Evolutionary conservation across 495 filamentous ascomycete genomes (phyloP), one percentile per base, ranked within the genome.

Genomic region (Xylaria castorea): DNA sequence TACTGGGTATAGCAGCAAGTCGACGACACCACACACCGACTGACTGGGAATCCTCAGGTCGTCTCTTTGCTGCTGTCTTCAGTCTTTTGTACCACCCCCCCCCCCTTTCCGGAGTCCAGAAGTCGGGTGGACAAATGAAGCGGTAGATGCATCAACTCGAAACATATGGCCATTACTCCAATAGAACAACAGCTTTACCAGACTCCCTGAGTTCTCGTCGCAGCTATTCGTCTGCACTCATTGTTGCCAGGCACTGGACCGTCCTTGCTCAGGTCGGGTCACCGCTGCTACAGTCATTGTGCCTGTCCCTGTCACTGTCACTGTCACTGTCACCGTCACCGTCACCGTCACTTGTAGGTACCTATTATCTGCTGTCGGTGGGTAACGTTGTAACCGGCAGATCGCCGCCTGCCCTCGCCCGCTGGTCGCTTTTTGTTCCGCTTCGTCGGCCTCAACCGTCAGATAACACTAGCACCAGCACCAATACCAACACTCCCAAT

Each of bases 351-450:
- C 58, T 9, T 1, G 20, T n/a, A n/a, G n/a, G n/a, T n/a, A n/a
- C n/a, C n/a, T 42, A 64, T 27, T 42, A 11, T 44, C 60, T 20
- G 36, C 36, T 32, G 53, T 61, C 18, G 57, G 58, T 38, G 58
- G 58, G 58, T 61, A 38, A 61, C 58, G 38, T 30, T 42, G 58
- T 61, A 38, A 61, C 58, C 32, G 58, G 42, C 42, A 53, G 64
- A 22, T 36, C 46, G 30, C 50, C 66, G 44, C 34, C 62, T 46
- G 34, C 50, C 36, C 50, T 68, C 48, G 48, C 42, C 66, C 34
- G 66, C 66, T 68, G 48, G 32, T 68, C 66, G 42, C 50, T 68
- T 68, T 68, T 57, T 50, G 46, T 68, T 68, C 66, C 66, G 66
- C 66, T 18, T 42, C 50, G 12, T 55, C 66, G 66, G 64, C 66